phyloP scores from a whole-genome alignment of 2,329 filamentous ascomycete genomes.

The Fonsecaea multimorphosa region DNA sequence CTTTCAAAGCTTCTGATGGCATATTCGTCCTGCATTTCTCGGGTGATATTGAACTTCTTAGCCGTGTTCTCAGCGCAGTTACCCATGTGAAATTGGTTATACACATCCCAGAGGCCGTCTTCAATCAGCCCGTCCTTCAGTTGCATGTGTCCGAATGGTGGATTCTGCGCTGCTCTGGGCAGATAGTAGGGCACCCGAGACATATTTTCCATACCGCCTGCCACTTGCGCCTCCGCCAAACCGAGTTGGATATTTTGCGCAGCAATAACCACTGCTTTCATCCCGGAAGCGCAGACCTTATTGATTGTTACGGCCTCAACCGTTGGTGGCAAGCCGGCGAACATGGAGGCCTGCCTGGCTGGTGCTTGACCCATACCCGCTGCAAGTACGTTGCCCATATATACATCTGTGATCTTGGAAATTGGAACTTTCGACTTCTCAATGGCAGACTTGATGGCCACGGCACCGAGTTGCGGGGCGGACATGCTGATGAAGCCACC shows the following conservation, averaged over 20 bases:
- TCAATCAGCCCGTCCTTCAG: conserved; percentile 92
- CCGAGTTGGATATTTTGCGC: conserved; percentile 95
- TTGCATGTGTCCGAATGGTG: conserved; percentile 84
- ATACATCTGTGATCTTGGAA: conserved; percentile 85
- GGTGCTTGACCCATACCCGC: conserved; percentile 86
- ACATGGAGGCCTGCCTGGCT: conserved; percentile 86
- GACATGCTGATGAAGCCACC: conserved; percentile 83
- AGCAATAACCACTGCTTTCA: conserved; percentile 89
- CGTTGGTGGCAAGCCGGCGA: conserved; percentile 79
- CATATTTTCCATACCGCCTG: conserved; percentile 99
- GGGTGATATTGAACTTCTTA: conserved; percentile 79
- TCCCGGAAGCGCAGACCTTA: conserved; percentile 94
- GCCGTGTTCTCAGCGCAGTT: conserved; percentile 94
- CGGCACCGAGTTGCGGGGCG: conserved; percentile 85
- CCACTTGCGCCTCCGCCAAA: conserved; percentile 83
- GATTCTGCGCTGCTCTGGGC: conserved; percentile 78
- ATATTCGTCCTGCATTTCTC: conserved; percentile 89
- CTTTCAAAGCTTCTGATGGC: conserved; percentile 88
- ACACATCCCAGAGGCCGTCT: conserved; percentile 94
- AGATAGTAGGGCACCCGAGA: conserved; percentile 90
- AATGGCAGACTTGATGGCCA: conserved; percentile 89
- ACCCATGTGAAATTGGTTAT: conserved; percentile 97
- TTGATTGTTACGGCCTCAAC: conserved; percentile 93
- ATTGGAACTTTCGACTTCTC: conserved; percentile 82
- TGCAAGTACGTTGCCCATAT: conserved; percentile 96